Evolutionary conservation across 495 filamentous ascomycete species (phyloP).

Genomic region (Aspergillus asperescens): DNA sequence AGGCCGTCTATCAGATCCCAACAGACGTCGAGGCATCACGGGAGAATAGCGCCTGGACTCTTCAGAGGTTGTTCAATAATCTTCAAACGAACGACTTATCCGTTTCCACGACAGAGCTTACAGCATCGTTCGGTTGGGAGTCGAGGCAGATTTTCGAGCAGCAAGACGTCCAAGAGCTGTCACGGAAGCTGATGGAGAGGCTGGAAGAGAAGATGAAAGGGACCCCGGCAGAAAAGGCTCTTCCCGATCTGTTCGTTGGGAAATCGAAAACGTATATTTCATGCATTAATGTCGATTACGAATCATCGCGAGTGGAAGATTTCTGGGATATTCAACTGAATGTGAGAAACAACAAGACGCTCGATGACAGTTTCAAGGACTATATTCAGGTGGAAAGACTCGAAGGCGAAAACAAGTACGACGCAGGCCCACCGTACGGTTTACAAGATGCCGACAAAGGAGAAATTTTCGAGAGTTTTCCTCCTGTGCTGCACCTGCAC

Average conservation of each 20-base stretch:
- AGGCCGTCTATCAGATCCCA: slow-evolving; percentile 94
- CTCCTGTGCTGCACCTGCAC: slow-evolving; percentile 90
- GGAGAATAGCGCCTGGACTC: slow-evolving; percentile 84
- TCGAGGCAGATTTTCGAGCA: slow-evolving; percentile 97
- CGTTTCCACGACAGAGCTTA: slow-evolving; percentile 88
- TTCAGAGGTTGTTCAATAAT: slow-evolving; percentile 91
- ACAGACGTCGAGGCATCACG: slow-evolving; percentile 76
- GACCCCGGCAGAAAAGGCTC: slow-evolving; percentile 85
- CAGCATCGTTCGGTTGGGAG: slow-evolving; percentile 96
- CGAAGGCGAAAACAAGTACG: slow-evolving; percentile 98
- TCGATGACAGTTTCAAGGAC: slow-evolving; percentile 92
- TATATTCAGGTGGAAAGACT: slow-evolving; percentile 95
- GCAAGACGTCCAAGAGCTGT: slow-evolving; percentile 97
- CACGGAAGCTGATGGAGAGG: slow-evolving; percentile 91
- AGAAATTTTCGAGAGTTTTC: slow-evolving; percentile 94
- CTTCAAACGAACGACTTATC: slow-evolving; percentile 77
- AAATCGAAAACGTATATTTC: slow-evolving; percentile 98
- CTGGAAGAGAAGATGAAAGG: slow-evolving; percentile 98
- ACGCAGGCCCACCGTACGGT: slow-evolving; percentile 78
- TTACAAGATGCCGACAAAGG: slow-evolving; percentile 96
- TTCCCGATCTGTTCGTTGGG: slow-evolving; percentile 87
- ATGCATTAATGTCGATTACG: slow-evolving; percentile 96
- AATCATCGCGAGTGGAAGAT: slow-evolving; percentile 89
- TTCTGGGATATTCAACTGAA: slow-evolving; percentile 99
- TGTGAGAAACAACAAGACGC: slow-evolving; percentile 83